Evolutionary conservation across 2,329 filamentous ascomycete species (phyloP), one percentile per base, ranked within the genome.

Genomic region (Dactylellina leptospora): DNA sequence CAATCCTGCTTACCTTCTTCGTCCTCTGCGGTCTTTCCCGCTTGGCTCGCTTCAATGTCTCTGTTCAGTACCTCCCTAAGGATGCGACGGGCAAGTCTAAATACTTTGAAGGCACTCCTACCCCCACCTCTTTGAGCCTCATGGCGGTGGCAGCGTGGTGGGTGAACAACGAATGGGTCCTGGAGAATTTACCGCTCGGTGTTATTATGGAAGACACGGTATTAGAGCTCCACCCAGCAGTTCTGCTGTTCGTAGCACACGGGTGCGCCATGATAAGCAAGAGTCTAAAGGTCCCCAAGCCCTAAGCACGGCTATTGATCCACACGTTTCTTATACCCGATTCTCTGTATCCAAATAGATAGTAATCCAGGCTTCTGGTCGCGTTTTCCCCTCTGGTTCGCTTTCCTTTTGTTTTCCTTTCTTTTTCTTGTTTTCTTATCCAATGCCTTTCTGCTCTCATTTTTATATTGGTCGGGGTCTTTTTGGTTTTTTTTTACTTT

Each of bases 41-140:
- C 53, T 87, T 99, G 9, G 95, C 95, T 47, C 90, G 95, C 75
- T 99, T 99, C 87, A 99, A 99, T 80, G 95, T 99, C 55, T 97
- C 95, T 9, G 93, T 95, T 36, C 85, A 88, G 33, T 88, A 89
- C 76, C 86, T 99, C 10, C 95, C 95, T 74, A 97, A 97, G 82
- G 95, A 99, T 79, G 89, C 88, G 51, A 87, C 86, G 0, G 95
- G 95, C 76, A 99, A 99, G 83, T 92, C 90, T 70, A 86, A 90
- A 78, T 99, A 96, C 82, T 99, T 99, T 77, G 95, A 99, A 82
- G 95, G 95, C 76, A 96, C 93, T 0, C 95, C 95, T 0, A 97
- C 97, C 77, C 95, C 95, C 0, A 97, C 92, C 2, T 93, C 90
- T 22, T 83, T 97, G 22, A 88, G 85, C 1, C 87, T 96, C 76